A percentile compares a stretch with the other conserved stretches of the same genome.
phyloP scores from a whole-genome alignment of 2,329 filamentous ascomycete species.

The Mycocentrospora acerina region DNA sequence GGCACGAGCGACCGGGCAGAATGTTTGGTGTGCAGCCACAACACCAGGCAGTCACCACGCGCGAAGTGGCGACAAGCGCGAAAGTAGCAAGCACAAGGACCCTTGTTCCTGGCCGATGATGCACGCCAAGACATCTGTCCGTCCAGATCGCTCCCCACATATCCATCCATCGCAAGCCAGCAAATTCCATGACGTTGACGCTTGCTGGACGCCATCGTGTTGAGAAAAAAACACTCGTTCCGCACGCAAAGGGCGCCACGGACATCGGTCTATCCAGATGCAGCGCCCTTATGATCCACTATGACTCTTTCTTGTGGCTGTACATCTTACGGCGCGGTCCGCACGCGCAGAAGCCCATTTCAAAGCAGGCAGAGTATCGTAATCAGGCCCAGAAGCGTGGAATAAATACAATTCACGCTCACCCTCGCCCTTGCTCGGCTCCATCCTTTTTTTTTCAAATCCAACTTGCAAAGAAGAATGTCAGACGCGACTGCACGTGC shows the following conservation, averaged over 20 bases:
- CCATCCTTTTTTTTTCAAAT: not conserved
- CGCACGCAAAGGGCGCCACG: constrained; percentile 20
- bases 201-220: no score
- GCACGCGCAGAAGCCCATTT: not conserved
- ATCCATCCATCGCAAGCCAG: constrained; percentile 1
- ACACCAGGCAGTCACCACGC: constrained; percentile 1
- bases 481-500: constrained; percentile 35
- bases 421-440: not conserved
- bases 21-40: no score
- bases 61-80: constrained; percentile 15
- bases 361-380: not conserved
- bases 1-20: no score
- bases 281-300: constrained; percentile 34
- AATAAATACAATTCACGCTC: no score
- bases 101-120: constrained; percentile 32
- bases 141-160: constrained; percentile 14
- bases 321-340: constrained; percentile 14
- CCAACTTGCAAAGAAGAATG: constrained; percentile 16
- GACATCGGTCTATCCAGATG: constrained; percentile 1
- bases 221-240: not conserved
- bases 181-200: no score
- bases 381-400: not conserved
- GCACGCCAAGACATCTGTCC: constrained; percentile 30
- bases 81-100: constrained; percentile 15
- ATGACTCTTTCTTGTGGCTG: constrained; percentile 42